Conservation (phyloP, 257 asterid genomes). For the Ilex asprella region DNA sequence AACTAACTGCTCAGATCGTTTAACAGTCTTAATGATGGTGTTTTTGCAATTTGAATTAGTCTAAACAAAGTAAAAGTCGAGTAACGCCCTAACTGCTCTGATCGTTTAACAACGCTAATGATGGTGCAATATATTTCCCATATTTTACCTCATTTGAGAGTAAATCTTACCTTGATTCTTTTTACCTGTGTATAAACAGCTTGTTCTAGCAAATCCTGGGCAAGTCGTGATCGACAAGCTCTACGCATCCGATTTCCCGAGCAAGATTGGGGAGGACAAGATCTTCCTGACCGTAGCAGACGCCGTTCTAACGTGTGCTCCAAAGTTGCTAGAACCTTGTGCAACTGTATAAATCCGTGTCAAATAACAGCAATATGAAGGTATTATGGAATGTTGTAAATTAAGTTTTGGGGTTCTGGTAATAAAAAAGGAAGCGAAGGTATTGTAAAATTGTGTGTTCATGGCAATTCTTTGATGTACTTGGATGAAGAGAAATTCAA, state of each 20-base stretch:
- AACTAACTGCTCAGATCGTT: too few species aligned
- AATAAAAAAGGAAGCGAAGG: too few species aligned
- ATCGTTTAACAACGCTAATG: background rate
- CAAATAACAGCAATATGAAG: too few species aligned
- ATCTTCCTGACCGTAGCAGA: constrained; percentile 73
- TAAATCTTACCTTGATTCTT: background rate
- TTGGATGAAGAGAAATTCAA: too few species aligned
- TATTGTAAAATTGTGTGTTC: too few species aligned
- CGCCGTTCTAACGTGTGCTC: constrained; percentile 52
- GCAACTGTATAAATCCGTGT: too few species aligned
- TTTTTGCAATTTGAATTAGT: too few species aligned
- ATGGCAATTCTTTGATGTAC: too few species aligned
- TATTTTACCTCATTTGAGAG: background rate
- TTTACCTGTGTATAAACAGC: constrained; percentile 29
- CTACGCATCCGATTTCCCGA: constrained; percentile 41
- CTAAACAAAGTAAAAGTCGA: too few species aligned
- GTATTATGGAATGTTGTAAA: too few species aligned
- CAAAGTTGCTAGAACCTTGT: constrained; percentile 34
- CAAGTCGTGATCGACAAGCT: constrained; percentile 57
- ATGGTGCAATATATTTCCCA: background rate
- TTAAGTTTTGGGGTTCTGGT: too few species aligned
- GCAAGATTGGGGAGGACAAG: constrained; percentile 49
- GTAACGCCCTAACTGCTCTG: background rate
- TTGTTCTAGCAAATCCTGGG: constrained; percentile 77
- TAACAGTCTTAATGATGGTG: too few species aligned